Evolutionary conservation across 2,329 filamentous ascomycete genomes (phyloP).

Genomic region (Hymenoscyphus salicellus): DNA sequence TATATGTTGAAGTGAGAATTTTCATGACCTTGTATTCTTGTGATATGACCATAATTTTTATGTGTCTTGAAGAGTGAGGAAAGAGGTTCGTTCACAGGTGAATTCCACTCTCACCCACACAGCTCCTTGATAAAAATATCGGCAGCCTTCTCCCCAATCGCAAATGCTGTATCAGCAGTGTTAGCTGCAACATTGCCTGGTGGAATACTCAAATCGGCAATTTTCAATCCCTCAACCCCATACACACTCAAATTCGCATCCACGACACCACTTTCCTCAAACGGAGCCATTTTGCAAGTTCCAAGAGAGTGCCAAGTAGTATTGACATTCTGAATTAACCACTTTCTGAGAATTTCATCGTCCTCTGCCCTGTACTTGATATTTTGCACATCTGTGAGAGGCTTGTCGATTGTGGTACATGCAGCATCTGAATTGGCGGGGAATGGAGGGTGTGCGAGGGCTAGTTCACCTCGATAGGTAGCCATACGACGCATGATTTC

Average conservation of each 20-base stretch:
- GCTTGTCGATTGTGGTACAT: constrained; percentile 1
- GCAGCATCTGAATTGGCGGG: constrained; percentile 40
- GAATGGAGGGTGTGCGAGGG: constrained; percentile 43
- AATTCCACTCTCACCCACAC: neutral
- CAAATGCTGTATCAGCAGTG: constrained; percentile 42
- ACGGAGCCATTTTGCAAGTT: constrained; percentile 39
- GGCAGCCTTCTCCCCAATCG: constrained; percentile 39
- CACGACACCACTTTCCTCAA: constrained; percentile 37
- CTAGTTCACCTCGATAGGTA: constrained; percentile 46
- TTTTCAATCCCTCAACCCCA: constrained; percentile 38
- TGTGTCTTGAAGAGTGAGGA: no score
- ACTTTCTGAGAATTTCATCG: constrained; percentile 40
- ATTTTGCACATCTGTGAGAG: constrained; percentile 30
- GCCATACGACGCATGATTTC: constrained; percentile 56
- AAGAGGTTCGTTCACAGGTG: no score
- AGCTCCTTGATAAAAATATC: constrained; percentile 38
- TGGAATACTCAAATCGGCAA: constrained; percentile 40
- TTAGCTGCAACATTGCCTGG: constrained; percentile 44
- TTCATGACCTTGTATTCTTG: no score
- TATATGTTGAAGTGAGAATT: no score
- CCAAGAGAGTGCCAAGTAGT: constrained; percentile 40
- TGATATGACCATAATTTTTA: no score
- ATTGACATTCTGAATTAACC: constrained; percentile 37
- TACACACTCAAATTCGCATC: constrained; percentile 37
- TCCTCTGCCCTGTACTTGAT: constrained; percentile 34